Evolutionary conservation across 257 asterid genomes (phyloP).

Genomic region (Henckelia pumila): DNA sequence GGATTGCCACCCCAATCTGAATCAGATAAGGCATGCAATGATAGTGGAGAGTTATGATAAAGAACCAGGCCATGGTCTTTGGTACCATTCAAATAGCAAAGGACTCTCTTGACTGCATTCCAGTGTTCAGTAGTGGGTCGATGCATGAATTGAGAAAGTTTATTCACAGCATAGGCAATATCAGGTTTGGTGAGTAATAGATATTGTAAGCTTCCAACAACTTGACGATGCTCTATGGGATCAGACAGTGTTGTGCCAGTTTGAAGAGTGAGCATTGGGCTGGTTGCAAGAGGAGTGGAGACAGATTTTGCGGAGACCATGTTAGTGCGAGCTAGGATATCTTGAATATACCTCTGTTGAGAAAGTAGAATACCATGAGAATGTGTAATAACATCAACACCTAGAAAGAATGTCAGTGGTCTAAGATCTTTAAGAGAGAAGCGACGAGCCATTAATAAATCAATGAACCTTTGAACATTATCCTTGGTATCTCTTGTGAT

Average conservation of each 20-base stretch:
- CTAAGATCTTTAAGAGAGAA: no score
- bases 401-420: no score
- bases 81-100: not conserved
- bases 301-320: not conserved
- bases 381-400: no score
- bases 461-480: no score
- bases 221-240: not conserved
- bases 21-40: not conserved
- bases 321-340: not conserved
- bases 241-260: not conserved
- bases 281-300: not conserved
- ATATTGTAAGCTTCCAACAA: not conserved
- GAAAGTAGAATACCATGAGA: no score
- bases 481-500: no score
- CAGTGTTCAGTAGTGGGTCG: not conserved
- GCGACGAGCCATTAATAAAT: no score
- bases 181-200: not conserved
- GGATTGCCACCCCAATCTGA: not conserved
- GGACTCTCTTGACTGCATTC: not conserved
- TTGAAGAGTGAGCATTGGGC: not conserved
- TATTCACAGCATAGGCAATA: not conserved
- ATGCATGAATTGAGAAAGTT: constrained; percentile 1
- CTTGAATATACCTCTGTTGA: not conserved
- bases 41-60: not conserved
- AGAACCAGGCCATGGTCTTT: not conserved